Evolutionary conservation across 805 yeast species (phyloP).

Genomic region (Ogataea degrootiae): DNA sequence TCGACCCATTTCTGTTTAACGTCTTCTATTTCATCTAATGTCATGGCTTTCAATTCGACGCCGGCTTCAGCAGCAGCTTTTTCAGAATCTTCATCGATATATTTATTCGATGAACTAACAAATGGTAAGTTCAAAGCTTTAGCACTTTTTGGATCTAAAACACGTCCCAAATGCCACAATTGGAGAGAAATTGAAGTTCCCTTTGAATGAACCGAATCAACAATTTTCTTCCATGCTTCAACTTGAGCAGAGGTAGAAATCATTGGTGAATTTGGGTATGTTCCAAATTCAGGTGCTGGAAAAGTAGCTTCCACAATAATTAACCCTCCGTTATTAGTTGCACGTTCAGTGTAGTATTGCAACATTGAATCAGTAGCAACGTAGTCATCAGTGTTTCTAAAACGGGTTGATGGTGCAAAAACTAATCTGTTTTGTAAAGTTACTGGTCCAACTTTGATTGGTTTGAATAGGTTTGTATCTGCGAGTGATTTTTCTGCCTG

Average conservation of each 20-base stretch:
- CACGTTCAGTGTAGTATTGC: slow-evolving; percentile 53
- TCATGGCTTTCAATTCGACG: slow-evolving; percentile 44
- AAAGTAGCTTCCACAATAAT: slow-evolving; percentile 58
- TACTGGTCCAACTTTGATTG: slow-evolving; percentile 38
- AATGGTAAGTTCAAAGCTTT: slow-evolving; percentile 34
- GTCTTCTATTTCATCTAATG: slow-evolving; percentile 37
- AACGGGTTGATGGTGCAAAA: slow-evolving; percentile 48
- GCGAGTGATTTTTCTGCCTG: background rate
- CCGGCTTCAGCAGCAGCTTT: slow-evolving; percentile 32
- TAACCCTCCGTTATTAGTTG: slow-evolving; percentile 52
- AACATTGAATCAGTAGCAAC: slow-evolving; percentile 43
- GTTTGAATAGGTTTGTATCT: slow-evolving; percentile 30
- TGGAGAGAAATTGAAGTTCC: slow-evolving; percentile 44
- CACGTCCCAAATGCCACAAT: slow-evolving; percentile 47
- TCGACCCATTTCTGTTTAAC: slow-evolving; percentile 36
- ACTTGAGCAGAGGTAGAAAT: slow-evolving; percentile 45
- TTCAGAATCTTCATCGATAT: slow-evolving; percentile 31
- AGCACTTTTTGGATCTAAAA: slow-evolving; percentile 33
- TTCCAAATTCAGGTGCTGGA: slow-evolving; percentile 40
- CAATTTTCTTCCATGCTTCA: slow-evolving; percentile 44
- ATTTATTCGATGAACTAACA: slow-evolving; percentile 38
- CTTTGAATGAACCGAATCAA: slow-evolving; percentile 46
- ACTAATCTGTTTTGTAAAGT: slow-evolving; percentile 38
- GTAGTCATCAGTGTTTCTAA: slow-evolving; percentile 33
- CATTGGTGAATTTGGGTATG: slow-evolving; percentile 43